Evolutionary conservation across 208 protist genomes (phyloP), one percentile per base, ranked within the genome.

Genomic region (Trypanosomatidae sp.): DNA sequence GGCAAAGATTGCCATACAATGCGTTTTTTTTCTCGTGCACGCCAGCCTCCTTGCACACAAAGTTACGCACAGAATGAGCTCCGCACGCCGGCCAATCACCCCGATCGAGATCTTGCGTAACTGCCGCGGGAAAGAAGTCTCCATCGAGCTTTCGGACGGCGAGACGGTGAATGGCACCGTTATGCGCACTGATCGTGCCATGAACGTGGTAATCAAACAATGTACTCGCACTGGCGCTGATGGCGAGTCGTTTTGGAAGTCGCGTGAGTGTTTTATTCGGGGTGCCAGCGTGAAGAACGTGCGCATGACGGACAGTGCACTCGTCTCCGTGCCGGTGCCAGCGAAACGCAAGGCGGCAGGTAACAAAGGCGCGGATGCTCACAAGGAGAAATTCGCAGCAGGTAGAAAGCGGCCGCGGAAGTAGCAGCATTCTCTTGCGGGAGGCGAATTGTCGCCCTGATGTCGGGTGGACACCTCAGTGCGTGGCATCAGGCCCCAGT

Each of bases 171-270:
- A 96, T 70, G 92, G 92, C 43, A 89, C 74, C 22, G 86, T 96
- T 1, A 86, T 93, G 88, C 82, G 85, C 41, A 86, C 86, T 0
- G 92, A 96, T 74, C 62, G 88, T 25, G 80, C 85, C 1, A 96
- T 96, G 92, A 96, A 96, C 71, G 74, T 96, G 36, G 85, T 96
- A 2, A 69, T 96, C 8, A 92, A 91, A 74, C 84, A 95, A 62
- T 84, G 74, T 73, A 92, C 90, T 47, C 84, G 89, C 43, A 94
- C 89, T 49, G 69, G 72, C 19, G 77, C 84, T 3, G 82, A 84
- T 36, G 92, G 92, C 49, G 79, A 91, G 44, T 66, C 73, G 1
- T 96, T 96, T 69, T 95, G 85, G 83, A 74, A 81, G 60, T 74
- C 88, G 28, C 79, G 90, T 22, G 89, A 96, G 76, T 82, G 76